Percentiles rank a stretch among this genome's conserved stretches.
Conservation (phyloP, 1,139 yeast species). For the Hansenula lynferdii region DNA sequence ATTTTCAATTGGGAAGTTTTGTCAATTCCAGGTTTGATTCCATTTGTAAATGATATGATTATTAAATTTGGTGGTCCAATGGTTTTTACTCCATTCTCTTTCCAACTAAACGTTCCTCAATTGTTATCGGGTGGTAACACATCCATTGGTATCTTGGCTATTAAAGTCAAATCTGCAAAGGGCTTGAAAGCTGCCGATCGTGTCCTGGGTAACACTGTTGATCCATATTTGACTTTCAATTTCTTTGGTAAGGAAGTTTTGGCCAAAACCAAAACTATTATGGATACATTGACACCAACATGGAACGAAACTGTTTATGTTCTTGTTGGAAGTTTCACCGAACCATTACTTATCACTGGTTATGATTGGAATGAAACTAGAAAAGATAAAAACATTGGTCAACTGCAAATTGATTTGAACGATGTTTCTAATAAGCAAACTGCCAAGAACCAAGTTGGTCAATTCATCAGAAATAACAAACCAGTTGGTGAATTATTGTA, state of each 20-base stretch:
- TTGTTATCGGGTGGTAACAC: slow-evolving; percentile 82
- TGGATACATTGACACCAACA: slow-evolving; percentile 63
- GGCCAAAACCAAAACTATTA: slow-evolving; percentile 63
- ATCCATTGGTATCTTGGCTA: slow-evolving; percentile 79
- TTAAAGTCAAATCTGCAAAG: slow-evolving; percentile 63
- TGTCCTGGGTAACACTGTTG: slow-evolving; percentile 72
- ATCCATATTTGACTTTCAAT: slow-evolving; percentile 80
- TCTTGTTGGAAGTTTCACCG: slow-evolving; percentile 71
- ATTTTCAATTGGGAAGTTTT: slow-evolving; percentile 84
- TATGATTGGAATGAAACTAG: slow-evolving; percentile 74
- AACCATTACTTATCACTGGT: slow-evolving; percentile 67
- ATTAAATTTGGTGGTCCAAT: slow-evolving; percentile 85
- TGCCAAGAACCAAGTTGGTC: slow-evolving; percentile 46
- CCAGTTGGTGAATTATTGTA: slow-evolving; percentile 71
- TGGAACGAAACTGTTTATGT: slow-evolving; percentile 81
- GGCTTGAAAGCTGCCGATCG: slow-evolving; percentile 61
- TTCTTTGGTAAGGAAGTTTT: slow-evolving; percentile 50
- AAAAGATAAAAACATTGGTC: slow-evolving; percentile 79
- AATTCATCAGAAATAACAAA: slow-evolving; percentile 73
- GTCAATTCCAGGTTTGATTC: slow-evolving; percentile 78
- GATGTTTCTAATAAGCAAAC: slow-evolving; percentile 51
- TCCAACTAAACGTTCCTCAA: slow-evolving; percentile 89
- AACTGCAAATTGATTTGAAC: slow-evolving; percentile 71
- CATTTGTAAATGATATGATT: slow-evolving; percentile 79
- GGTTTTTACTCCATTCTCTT: slow-evolving; percentile 81